These are phyloP conservation scores for Quercus glauca DNA, from an alignment of 306 rosid species.

Conservation along the genomic window DNA sequence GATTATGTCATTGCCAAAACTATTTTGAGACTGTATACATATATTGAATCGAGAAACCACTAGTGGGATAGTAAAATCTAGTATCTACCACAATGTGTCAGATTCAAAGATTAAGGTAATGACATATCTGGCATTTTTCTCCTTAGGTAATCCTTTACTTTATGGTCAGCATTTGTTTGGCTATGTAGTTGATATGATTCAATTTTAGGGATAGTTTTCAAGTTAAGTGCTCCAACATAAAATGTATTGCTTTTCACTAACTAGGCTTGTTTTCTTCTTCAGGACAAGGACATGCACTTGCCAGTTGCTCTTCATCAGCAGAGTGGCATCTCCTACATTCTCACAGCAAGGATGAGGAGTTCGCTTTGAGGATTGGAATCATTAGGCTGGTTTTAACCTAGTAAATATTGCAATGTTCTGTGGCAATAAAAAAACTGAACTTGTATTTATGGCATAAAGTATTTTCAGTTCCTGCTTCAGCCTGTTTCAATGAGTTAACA, in stretches of 20 bases:
- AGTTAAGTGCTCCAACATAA: neutral
- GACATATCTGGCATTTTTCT: neutral
- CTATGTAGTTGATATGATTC: neutral
- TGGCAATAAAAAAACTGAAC: neutral
- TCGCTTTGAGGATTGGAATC: slow-evolving; percentile 14
- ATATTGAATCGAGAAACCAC: no score
- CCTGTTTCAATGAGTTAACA: neutral
- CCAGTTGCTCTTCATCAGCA: slow-evolving; percentile 5
- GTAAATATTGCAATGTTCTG: slow-evolving; percentile 16
- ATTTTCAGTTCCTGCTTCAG: neutral
- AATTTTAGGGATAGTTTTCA: neutral
- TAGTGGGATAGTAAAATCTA: no score
- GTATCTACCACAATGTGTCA: neutral
- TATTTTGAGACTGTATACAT: no score
- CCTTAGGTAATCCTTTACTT: neutral
- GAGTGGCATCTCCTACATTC: slow-evolving; percentile 9
- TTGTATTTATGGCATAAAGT: slow-evolving; percentile 8
- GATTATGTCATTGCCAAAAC: no score
- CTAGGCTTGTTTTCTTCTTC: slow-evolving; percentile 15
- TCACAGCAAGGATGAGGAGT: slow-evolving; percentile 5
- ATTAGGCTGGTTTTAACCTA: slow-evolving; percentile 9
- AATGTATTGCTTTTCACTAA: neutral
- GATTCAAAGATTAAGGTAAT: neutral
- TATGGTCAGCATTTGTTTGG: neutral
- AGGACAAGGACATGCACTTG: slow-evolving; percentile 16